Evolutionary conservation across 495 filamentous ascomycete species (phyloP).

Genomic region (Trichoderma asperelloides): DNA sequence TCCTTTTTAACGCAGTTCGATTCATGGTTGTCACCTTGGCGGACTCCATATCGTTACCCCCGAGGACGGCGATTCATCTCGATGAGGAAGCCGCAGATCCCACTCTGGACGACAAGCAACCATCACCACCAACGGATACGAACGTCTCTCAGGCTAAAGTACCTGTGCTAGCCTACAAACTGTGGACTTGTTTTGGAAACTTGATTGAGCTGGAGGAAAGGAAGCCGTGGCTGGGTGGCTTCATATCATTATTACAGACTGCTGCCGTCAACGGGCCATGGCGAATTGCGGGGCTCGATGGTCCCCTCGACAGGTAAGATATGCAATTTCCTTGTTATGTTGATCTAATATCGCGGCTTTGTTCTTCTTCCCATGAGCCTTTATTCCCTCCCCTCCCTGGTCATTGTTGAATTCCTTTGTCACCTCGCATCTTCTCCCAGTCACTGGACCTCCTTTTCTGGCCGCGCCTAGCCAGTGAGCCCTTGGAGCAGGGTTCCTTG

Average conservation of each 20-base stretch:
- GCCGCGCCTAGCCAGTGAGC: slow-evolving; percentile 20
- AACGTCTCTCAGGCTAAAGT: slow-evolving; percentile 22
- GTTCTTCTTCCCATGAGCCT: not conserved
- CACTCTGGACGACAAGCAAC: not conserved
- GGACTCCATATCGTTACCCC: slow-evolving; percentile 44
- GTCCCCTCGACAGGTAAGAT: slow-evolving; percentile 82
- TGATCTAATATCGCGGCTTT: not conserved
- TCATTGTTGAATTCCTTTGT: slow-evolving; percentile 14
- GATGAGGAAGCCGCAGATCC: slow-evolving; percentile 10
- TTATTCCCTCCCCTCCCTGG: slow-evolving; percentile 11
- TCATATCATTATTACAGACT: slow-evolving; percentile 64
- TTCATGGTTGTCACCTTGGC: slow-evolving; percentile 44
- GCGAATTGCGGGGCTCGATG: slow-evolving; percentile 61
- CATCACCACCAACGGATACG: slow-evolving; percentile 4
- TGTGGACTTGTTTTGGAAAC: slow-evolving; percentile 60
- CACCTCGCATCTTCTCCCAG: slow-evolving; percentile 29
- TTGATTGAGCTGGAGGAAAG: slow-evolving; percentile 60
- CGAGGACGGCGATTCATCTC: slow-evolving; percentile 21
- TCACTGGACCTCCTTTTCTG: slow-evolving; percentile 28
- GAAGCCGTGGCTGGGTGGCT: slow-evolving; percentile 80
- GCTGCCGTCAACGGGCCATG: slow-evolving; percentile 62
- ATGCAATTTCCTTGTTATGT: slow-evolving; percentile 20
- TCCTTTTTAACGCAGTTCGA: slow-evolving; percentile 55
- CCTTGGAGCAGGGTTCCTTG: slow-evolving; percentile 16
- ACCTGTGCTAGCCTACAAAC: slow-evolving; percentile 64